Base-by-base conservation (phyloP, 345 rosid species). In the Acer negundo region DNA sequence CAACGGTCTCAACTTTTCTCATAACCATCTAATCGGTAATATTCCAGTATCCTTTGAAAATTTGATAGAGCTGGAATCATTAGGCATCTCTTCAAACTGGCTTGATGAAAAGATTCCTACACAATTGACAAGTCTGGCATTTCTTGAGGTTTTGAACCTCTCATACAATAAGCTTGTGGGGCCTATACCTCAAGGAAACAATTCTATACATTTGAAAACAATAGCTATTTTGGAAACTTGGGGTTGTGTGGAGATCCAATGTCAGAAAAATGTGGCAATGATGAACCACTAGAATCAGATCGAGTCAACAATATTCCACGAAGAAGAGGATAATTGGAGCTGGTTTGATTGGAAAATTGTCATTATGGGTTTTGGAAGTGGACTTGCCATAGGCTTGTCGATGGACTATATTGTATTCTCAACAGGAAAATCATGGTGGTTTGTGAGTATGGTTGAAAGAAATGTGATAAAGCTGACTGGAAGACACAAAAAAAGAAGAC, bases 341-440 rank as follows among this genome's bases (percentile, higher is more conserved):
- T 6, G 28, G 6, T 56, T 72, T 56, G 51, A 7, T 58, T 72
- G 64, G 75, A 56, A 71, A 31, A 11, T n/a, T 0, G 19, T 20
- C 0, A 17, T 55, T 11, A 71, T 56, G 19, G 75, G 65, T 11
- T n/a, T n/a, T 0, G 7, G 28, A 35, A 31, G 65, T 9, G 35
- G 65, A 53, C 2, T 65, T 11, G 62, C 44, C 7, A 40, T 75
- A 4, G 55, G 82, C 13, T 10, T 80, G 51, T 13, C 59, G 0
- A 1, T 64, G 24, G 72, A 76, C 24, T 80, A 53, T 42, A 53
- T 70, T 26, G 75, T 69, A 20, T 80, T 75, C 17, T 42, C 6
- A 17, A 73, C 73, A n/a, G 19, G 69, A n/a, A 55, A 15, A 16
- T 17, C 73, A 0, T 10, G 40, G n/a, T 69, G 75, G 75, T 1